Percentiles rank a stretch among this genome's conserved stretches.
phyloP scores from a whole-genome alignment of 352 stramenopile genomes.

The Phytophthora podocarpi region DNA sequence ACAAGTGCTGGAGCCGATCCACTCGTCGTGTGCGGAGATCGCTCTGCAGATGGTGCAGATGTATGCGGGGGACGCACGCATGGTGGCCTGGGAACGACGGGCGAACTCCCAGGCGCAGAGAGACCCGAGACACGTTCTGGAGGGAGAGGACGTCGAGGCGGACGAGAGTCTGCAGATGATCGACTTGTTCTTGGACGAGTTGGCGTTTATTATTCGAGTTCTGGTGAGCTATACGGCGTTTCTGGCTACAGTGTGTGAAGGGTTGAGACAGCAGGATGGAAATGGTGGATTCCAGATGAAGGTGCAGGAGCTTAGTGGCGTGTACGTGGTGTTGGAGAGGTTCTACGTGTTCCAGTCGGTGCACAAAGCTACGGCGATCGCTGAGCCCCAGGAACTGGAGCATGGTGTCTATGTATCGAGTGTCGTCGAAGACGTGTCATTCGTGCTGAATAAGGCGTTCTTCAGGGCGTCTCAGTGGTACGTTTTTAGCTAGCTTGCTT shows the following conservation, averaged over 20 bases:
- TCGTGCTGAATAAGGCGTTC: conserved; percentile 87
- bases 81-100: conserved; percentile 79
- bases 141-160: conserved; percentile 47
- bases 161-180: conserved; percentile 90
- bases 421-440: conserved; percentile 85
- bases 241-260: conserved; percentile 55
- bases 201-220: conserved; percentile 77
- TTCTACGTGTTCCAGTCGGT: conserved; percentile 89
- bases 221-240: conserved; percentile 74
- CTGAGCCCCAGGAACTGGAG: conserved; percentile 78
- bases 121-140: conserved; percentile 30
- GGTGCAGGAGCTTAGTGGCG: conserved; percentile 75
- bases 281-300: conserved; percentile 55
- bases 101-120: conserved; percentile 63
- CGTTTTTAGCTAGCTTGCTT: conserved; percentile 7
- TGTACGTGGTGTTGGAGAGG: conserved; percentile 82
- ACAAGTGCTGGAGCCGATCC: conserved; percentile 63
- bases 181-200: conserved; percentile 81
- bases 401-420: conserved; percentile 73
- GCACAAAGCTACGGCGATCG: conserved; percentile 84
- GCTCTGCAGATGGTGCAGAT: conserved; percentile 74
- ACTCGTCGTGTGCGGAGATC: conserved; percentile 54
- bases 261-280: conserved; percentile 40
- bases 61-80: conserved; percentile 74
- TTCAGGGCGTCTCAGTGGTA: conserved; percentile 78